These are phyloP conservation scores for Xylariaceae sp. DNA, from an alignment of 2,329 filamentous ascomycete species.

Conservation along the genomic window DNA sequence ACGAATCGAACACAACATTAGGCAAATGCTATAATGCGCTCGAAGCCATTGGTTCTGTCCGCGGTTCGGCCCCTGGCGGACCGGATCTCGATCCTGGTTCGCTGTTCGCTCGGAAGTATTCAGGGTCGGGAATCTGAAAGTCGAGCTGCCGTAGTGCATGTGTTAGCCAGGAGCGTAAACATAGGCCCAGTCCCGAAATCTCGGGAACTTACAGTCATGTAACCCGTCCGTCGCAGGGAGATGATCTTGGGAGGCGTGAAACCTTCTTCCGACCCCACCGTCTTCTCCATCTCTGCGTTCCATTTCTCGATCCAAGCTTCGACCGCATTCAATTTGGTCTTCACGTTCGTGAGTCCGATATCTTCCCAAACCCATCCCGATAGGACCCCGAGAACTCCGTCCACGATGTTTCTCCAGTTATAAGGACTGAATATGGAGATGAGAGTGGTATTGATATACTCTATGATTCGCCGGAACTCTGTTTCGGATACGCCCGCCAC, in stretches of 20 bases:
- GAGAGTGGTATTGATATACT: constrained; percentile 74
- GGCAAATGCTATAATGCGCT: constrained; percentile 3
- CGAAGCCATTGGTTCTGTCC: constrained; percentile 7
- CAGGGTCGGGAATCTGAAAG: constrained; percentile 75
- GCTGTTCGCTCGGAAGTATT: constrained; percentile 53
- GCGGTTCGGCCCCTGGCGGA: constrained; percentile 14
- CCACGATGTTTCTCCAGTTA: constrained; percentile 68
- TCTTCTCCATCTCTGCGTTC: constrained; percentile 67
- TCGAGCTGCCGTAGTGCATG: constrained; percentile 59
- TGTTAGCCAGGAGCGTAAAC: constrained; percentile 20
- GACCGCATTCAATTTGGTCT: constrained; percentile 61
- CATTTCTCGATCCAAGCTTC: constrained; percentile 82
- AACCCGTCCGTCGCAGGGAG: constrained; percentile 74
- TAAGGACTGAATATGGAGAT: constrained; percentile 76
- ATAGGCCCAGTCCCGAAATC: background rate
- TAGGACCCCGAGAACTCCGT: constrained; percentile 70
- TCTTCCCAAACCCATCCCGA: constrained; percentile 98
- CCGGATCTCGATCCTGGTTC: constrained; percentile 38
- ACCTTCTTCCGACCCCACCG: constrained; percentile 45
- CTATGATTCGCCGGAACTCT: constrained; percentile 77
- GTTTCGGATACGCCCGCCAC: constrained; percentile 74
- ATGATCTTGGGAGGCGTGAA: constrained; percentile 64
- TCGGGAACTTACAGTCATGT: constrained; percentile 64
- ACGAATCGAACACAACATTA: background rate
- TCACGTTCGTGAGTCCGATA: constrained; percentile 69